Evolutionary conservation across 345 rosid species (phyloP), one percentile per base, ranked within the genome.

Genomic region (Theobroma cacao): DNA sequence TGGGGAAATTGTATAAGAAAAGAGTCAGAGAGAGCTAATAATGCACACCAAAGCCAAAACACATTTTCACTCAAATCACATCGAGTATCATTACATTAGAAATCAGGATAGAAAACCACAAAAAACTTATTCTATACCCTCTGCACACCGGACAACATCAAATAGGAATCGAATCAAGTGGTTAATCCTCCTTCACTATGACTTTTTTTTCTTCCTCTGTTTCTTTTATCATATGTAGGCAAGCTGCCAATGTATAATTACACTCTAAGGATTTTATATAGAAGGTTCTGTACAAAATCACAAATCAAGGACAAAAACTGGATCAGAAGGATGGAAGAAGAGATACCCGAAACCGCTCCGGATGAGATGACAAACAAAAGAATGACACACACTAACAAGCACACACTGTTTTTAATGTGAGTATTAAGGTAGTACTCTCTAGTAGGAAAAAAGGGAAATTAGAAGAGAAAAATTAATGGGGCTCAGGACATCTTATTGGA

Each of bases 201-300:
- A 50, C 73, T 36, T 41, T 65, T 38, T 26, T 24, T 71, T 38
- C 12, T 66, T 72, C 65, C 40, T 58, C 43, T 74, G 50, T 64
- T 80, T 65, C 80, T 86, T 83, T 80, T 38, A 79, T 80, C 60
- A 80, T 83, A 84, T 89, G 72, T 80, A 76, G 93, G 89, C 91
- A 87, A 86, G 77, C 20, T 88, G 93, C 91, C 90, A 18, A 74
- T 86, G 86, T 85, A 47, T 89, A 86, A 74, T 83, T 90, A 88
- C 93, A 91, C 88, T 88, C 90, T 85, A 85, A 70, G 53, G 65
- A 77, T 71, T 76, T 80, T 81, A 79, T 78, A 63, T 77, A 82
- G 79, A 76, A 80, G 84, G 82, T 83, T 81, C 90, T 90, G 93
- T 91, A 91, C 95, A 90, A 64, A 75, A 86, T 82, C 79, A 84